These are phyloP conservation scores for Clitocybe nebularis DNA, from an alignment of 1,284 basidiomycete genomes.

Conservation along the genomic window DNA sequence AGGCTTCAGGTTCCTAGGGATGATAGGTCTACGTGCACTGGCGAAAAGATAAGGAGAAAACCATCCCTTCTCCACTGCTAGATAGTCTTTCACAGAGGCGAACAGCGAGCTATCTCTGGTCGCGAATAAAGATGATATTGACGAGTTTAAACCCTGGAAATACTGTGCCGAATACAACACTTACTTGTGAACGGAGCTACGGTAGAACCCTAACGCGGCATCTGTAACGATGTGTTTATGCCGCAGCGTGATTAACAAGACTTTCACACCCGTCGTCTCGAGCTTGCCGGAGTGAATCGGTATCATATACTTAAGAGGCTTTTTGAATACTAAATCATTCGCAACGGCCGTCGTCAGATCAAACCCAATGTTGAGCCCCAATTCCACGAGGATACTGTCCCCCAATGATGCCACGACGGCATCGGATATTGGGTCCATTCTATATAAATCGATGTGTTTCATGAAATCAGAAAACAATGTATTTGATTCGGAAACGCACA, in stretches of 20 bases:
- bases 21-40: conserved; percentile 53
- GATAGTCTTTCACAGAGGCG: conserved; percentile 59
- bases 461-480: conserved; percentile 1
- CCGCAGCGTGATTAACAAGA: conserved; percentile 54
- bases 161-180: too few relatives aligned
- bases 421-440: conserved; percentile 53
- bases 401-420: conserved; percentile 47
- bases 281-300: conserved; percentile 50
- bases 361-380: conserved; percentile 53
- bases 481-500: conserved; percentile 27
- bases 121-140: too few relatives aligned
- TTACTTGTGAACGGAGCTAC: conserved; percentile 54
- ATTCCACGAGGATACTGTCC: conserved; percentile 52
- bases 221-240: conserved; percentile 58
- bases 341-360: conserved; percentile 45
- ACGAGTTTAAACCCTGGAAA: neutral
- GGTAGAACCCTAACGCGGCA: conserved; percentile 57
- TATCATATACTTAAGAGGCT: conserved; percentile 44
- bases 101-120: conserved; percentile 51
- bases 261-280: conserved; percentile 57
- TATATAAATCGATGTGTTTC: conserved; percentile 11
- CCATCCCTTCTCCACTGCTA: conserved; percentile 63
- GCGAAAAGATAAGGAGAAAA: conserved; percentile 66
- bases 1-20: conserved; percentile 59
- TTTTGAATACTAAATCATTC: conserved; percentile 52